A percentile compares a stretch with the other conserved stretches of the same genome.
These are phyloP conservation scores for Fonsecaea pedrosoi DNA, from an alignment of 2,329 filamentous ascomycete genomes.

Conservation along the genomic window DNA sequence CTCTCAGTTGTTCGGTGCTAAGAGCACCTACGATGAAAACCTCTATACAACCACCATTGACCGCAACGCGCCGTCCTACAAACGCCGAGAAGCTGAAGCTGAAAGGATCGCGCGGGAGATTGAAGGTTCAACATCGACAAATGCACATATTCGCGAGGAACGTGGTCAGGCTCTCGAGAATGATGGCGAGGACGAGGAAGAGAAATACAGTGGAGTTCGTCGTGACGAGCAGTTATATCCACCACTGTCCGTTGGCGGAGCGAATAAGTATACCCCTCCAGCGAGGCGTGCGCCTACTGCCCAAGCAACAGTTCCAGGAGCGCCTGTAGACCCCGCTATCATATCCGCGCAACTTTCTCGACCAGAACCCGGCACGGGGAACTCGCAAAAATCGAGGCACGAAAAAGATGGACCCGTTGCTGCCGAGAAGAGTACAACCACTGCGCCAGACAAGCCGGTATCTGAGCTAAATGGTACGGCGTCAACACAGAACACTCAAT, in stretches of 20 bases:
- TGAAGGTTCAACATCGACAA: constrained; percentile 74
- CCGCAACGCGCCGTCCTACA: constrained; percentile 80
- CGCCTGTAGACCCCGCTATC: constrained; percentile 84
- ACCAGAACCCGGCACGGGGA: constrained; percentile 49
- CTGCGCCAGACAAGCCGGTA: constrained; percentile 17
- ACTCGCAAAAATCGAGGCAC: constrained; percentile 50
- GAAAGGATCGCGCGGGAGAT: constrained; percentile 89
- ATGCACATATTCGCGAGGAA: constrained; percentile 88
- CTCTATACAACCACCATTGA: constrained; percentile 93
- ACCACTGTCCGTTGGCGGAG: constrained; percentile 65
- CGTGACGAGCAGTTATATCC: constrained; percentile 68
- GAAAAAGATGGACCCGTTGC: constrained; percentile 8
- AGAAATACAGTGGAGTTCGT: constrained; percentile 94
- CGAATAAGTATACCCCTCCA: constrained; percentile 87
- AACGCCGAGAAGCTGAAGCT: constrained; percentile 76
- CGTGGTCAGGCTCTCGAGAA: constrained; percentile 71
- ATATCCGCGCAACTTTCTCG: constrained; percentile 80
- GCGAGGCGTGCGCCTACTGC: constrained; percentile 80
- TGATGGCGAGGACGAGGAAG: constrained; percentile 82
- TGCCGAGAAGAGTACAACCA: constrained; percentile 9
- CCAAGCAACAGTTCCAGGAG: constrained; percentile 75
- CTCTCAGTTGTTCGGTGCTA: constrained; percentile 83
- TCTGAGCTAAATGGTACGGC: constrained; percentile 14
- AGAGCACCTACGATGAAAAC: constrained; percentile 90
- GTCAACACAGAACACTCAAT: constrained; percentile 3